A percentile compares a stretch with the other conserved stretches of the same genome.
phyloP scores from a whole-genome alignment of 305 asterid species.

The Galium porrigens region DNA sequence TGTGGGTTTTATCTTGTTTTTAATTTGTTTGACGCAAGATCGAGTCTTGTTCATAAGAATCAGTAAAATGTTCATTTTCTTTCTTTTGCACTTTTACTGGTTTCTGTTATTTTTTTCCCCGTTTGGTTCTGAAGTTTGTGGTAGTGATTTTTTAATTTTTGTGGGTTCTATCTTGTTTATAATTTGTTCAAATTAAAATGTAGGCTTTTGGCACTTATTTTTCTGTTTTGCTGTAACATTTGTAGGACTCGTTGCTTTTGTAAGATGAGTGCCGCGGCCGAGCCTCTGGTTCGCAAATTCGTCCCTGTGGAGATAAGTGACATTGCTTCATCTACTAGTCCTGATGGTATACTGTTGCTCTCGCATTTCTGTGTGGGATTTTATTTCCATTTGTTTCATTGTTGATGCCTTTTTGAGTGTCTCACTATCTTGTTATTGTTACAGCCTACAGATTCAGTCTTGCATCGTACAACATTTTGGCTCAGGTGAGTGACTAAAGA shows the following conservation, averaged over 20 bases:
- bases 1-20: background rate
- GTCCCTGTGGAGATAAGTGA: slow-evolving; percentile 60
- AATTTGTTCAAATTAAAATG: background rate
- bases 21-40: background rate
- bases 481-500: slow-evolving; percentile 43
- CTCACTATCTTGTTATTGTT: slow-evolving; percentile 12
- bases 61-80: too few species aligned
- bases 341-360: slow-evolving; percentile 28
- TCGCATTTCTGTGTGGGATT: background rate
- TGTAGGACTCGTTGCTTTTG: slow-evolving; percentile 25
- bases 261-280: slow-evolving; percentile 45
- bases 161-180: background rate
- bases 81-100: background rate
- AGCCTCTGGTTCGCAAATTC: slow-evolving; percentile 46
- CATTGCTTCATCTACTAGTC: slow-evolving; percentile 39
- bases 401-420: background rate
- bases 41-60: background rate
- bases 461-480: slow-evolving; percentile 73
- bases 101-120: too few species aligned
- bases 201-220: background rate
- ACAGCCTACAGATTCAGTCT: slow-evolving; percentile 65
- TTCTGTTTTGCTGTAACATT: background rate
- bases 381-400: background rate
- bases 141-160: too few species aligned
- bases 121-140: background rate